Percentiles rank a stretch among this genome's conserved stretches.
Conservation (phyloP, 768 basidiomycete species). For the Lactarius hatsudake region DNA sequence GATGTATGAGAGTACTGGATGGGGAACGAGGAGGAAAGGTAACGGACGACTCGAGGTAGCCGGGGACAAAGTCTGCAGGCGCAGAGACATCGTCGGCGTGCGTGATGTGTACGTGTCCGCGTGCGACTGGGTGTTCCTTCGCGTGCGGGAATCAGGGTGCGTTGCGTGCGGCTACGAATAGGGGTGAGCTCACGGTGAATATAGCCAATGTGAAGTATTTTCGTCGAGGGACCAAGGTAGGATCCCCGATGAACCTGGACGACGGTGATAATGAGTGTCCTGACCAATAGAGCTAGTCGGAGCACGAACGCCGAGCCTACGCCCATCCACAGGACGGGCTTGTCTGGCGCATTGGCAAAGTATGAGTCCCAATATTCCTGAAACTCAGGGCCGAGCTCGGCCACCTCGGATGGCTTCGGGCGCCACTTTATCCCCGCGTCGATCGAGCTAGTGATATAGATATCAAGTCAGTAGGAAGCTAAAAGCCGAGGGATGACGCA, state of each 20-base stretch:
- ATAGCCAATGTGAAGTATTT: conserved; percentile 24
- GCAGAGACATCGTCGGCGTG: conserved; percentile 24
- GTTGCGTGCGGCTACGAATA: no score
- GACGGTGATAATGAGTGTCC: neutral
- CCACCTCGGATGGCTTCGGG: conserved; percentile 48
- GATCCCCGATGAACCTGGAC: conserved; percentile 25
- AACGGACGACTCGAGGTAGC: conserved; percentile 43
- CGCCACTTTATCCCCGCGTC: conserved; percentile 59
- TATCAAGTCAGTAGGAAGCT: neutral
- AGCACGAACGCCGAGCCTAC: conserved; percentile 42
- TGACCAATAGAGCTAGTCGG: neutral
- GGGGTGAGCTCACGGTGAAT: conserved; percentile 11
- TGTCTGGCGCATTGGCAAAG: conserved; percentile 52
- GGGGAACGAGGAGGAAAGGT: conserved; percentile 43
- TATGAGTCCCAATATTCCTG: conserved; percentile 47
- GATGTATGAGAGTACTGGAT: conserved; percentile 29
- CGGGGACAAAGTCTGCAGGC: conserved; percentile 27
- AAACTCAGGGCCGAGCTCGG: conserved; percentile 49
- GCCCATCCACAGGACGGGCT: conserved; percentile 49
- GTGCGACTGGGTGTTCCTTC: conserved; percentile 25
- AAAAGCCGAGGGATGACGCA: conserved; percentile 25
- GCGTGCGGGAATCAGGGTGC: neutral
- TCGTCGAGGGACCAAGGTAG: conserved; percentile 7
- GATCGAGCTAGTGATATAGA: conserved; percentile 24
- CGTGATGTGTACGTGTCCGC: conserved; percentile 28